These are phyloP conservation scores for Chaetomium tenue DNA, from an alignment of 495 filamentous ascomycete genomes.

Conservation along the genomic window DNA sequence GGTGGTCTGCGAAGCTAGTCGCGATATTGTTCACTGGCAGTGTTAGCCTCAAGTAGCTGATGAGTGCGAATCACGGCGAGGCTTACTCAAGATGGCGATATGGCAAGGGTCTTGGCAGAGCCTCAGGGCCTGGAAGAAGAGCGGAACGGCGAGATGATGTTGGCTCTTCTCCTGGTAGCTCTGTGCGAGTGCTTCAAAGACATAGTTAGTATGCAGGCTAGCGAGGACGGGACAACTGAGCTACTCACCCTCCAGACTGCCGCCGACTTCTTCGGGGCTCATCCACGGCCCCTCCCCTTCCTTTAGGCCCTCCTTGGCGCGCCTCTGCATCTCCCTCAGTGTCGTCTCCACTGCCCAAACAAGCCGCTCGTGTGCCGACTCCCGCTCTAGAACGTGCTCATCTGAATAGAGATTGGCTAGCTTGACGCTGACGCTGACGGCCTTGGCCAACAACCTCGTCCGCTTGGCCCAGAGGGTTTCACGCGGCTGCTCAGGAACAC, in stretches of 20 bases:
- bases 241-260: conserved; percentile 61
- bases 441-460: conserved; percentile 67
- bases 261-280: conserved; percentile 67
- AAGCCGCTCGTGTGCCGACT: conserved; percentile 68
- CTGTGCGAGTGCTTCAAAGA: conserved; percentile 60
- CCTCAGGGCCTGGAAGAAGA: conserved; percentile 79
- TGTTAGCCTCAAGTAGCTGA: not conserved
- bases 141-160: conserved; percentile 77
- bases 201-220: conserved; percentile 15
- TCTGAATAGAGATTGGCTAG: conserved; percentile 74
- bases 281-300: conserved; percentile 72
- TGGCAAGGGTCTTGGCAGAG: conserved; percentile 65
- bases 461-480: conserved; percentile 61
- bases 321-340: conserved; percentile 67
- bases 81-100: conserved; percentile 68
- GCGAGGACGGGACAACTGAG: not conserved
- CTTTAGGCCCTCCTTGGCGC: conserved; percentile 61
- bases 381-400: conserved; percentile 56
- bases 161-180: conserved; percentile 67
- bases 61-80: not conserved
- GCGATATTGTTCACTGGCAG: conserved; percentile 69
- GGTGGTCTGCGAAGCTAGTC: conserved; percentile 62
- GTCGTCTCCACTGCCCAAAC: conserved; percentile 80
- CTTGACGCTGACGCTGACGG: conserved; percentile 73
- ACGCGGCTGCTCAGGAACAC: conserved; percentile 11